phyloP scores from a whole-genome alignment of 192 early-diverging fungal genomes.

The Glomus cerebriforme region DNA sequence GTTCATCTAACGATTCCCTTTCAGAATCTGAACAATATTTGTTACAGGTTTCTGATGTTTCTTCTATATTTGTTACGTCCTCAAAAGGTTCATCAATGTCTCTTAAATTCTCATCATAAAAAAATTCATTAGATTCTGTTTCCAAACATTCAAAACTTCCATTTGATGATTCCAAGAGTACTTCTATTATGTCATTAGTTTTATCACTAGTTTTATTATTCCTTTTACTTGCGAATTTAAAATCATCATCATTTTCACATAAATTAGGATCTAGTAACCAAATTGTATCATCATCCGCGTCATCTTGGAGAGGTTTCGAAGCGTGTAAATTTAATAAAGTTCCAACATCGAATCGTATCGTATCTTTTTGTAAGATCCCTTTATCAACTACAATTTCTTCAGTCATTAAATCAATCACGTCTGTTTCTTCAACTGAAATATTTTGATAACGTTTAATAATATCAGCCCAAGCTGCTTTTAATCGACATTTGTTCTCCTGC shows the following conservation, averaged over 20 bases:
- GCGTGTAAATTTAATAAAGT: background rate
- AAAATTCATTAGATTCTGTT: background rate
- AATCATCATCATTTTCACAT: background rate
- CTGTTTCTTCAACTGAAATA: background rate
- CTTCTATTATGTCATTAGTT: no score
- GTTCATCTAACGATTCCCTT: background rate
- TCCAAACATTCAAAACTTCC: background rate
- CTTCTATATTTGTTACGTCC: background rate
- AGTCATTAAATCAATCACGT: background rate
- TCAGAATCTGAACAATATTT: background rate
- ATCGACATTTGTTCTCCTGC: background rate
- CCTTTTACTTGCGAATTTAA: background rate
- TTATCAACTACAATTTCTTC: background rate
- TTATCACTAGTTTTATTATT: no score
- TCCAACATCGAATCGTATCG: background rate
- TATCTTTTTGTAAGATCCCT: conserved; percentile 4
- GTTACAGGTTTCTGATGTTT: background rate
- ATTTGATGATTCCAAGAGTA: background rate
- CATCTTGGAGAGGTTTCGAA: background rate
- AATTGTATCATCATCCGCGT: background rate
- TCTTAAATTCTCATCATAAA: background rate
- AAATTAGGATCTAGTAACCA: background rate
- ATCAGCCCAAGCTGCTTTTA: conserved; percentile 11
- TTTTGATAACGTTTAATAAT: conserved; percentile 23
- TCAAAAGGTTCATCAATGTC: background rate